Conservation (phyloP, 768 basidiomycete genomes). For the Phaffia australis region DNA sequence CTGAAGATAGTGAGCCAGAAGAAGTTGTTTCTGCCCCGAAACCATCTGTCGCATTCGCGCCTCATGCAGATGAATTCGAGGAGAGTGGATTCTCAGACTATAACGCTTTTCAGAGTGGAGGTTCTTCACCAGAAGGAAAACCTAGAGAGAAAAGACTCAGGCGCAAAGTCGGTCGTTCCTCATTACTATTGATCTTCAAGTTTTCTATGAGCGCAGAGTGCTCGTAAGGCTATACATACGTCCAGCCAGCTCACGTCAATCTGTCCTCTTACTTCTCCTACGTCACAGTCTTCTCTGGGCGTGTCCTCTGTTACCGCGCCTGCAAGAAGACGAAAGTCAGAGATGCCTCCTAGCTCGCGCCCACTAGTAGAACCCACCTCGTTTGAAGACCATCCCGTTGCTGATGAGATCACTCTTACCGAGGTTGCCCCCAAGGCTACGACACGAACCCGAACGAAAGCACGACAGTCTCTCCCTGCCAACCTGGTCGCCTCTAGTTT, state of each 20-base stretch:
- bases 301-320: not conserved
- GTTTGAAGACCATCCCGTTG: slow-evolving; percentile 7
- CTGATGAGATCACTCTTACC: not conserved
- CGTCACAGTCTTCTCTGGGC: slow-evolving; percentile 17
- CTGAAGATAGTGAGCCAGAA: slow-evolving; percentile 19
- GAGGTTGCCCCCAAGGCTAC: not conserved
- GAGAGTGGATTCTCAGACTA: slow-evolving; percentile 24
- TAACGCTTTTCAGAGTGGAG: slow-evolving; percentile 27
- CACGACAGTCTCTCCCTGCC: slow-evolving; percentile 21
- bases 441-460: not conserved
- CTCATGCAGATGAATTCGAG: not conserved
- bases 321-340: slow-evolving; percentile 20
- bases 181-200: too few relatives aligned
- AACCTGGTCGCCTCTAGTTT: slow-evolving; percentile 11
- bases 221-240: not conserved
- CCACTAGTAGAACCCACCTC: slow-evolving; percentile 5
- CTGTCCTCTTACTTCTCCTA: not conserved
- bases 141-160: slow-evolving; percentile 18
- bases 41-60: not conserved
- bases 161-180: slow-evolving; percentile 9
- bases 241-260: not conserved
- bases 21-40: not conserved
- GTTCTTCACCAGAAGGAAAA: slow-evolving; percentile 16
- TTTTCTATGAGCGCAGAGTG: not conserved
- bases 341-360: slow-evolving; percentile 11